Evolutionary conservation across 2,329 filamentous ascomycete genomes (phyloP), one percentile per base, ranked within the genome.

Genomic region (Chalaropsis thielavioides): DNA sequence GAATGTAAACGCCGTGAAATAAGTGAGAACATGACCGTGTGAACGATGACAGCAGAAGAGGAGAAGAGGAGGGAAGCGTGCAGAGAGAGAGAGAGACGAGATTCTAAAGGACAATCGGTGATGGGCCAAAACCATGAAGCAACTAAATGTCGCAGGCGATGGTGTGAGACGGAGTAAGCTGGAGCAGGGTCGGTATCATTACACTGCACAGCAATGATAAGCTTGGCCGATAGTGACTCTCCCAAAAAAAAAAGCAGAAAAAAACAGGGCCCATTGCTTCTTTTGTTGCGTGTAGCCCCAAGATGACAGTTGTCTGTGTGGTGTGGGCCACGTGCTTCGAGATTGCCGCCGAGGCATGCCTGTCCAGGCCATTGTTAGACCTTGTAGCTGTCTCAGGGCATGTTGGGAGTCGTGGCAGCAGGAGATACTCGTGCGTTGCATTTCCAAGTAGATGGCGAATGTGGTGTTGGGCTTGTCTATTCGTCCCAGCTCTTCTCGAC

Each of bases 401-500:
- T 38, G 35, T 38, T 1, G 35, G 3, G 35, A 38, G 35, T 8
- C 35, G 10, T 8, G 35, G 8, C 35, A 38, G 35, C 35, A 38
- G 35, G 35, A 10, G 5, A 1, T 8, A 4, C 35, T 38, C 35
- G 3, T 38, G 35, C 1, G 35, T 38, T 8, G 35, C 7, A 38
- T 38, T 8, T 38, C 46, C 46, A 24, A 27, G 22, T 27, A 11
- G 46, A 27, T 51, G 46, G 46, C 46, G 22, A 15, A 27, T 15
- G 2, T 27, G 22, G 5, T 51, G 22, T 24, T 51, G 11, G 6
- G 46, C 38, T 10, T 15, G 17, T 54, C 74, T 71, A 95, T 72
- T 96, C 92, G 69, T 97, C 94, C 94, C 94, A 99, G 78, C 92
- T 97, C 83, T 96, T 97, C 80, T 99, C 94, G 17, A 99, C 94